phyloP scores from a whole-genome alignment of 2,329 filamentous ascomycete species.

The Daldinia eschscholtzii region DNA sequence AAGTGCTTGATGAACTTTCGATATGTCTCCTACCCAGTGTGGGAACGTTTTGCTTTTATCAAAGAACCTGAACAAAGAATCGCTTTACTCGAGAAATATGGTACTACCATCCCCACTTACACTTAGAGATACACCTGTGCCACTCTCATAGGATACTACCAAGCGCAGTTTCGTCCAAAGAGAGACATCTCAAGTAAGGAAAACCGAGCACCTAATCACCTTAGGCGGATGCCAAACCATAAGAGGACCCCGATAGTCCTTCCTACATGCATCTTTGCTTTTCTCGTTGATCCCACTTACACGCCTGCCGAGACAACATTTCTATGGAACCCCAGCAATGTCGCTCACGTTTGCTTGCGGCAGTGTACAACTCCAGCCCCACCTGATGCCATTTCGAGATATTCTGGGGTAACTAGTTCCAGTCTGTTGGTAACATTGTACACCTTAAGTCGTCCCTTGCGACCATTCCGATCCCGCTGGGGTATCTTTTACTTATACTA shows the following conservation, averaged over 20 bases:
- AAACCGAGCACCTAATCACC: conserved; percentile 9
- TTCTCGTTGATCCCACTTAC: conserved; percentile 11
- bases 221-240: not conserved
- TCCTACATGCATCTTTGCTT: conserved; percentile 3
- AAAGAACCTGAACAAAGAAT: conserved; percentile 12
- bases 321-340: conserved; percentile 7
- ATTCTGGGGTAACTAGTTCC: conserved; percentile 26
- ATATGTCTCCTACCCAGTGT: conserved; percentile 2
- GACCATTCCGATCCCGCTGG: conserved; percentile 17
- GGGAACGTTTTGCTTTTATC: conserved; percentile 18
- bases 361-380: conserved; percentile 31
- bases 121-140: conserved; percentile 25
- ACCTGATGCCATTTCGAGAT: conserved; percentile 25
- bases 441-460: conserved; percentile 22
- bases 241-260: conserved; percentile 7
- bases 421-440: conserved; percentile 28
- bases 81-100: conserved; percentile 9
- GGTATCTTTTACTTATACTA: conserved; percentile 1
- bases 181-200: conserved; percentile 20
- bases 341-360: conserved; percentile 20
- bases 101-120: conserved; percentile 17
- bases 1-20: not conserved
- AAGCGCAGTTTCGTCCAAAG: conserved; percentile 6
- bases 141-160: conserved; percentile 19
- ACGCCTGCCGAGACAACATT: conserved; percentile 9